These are phyloP conservation scores for Solanum hybrid DNA, from an alignment of 305 asterid species.

Conservation along the genomic window DNA sequence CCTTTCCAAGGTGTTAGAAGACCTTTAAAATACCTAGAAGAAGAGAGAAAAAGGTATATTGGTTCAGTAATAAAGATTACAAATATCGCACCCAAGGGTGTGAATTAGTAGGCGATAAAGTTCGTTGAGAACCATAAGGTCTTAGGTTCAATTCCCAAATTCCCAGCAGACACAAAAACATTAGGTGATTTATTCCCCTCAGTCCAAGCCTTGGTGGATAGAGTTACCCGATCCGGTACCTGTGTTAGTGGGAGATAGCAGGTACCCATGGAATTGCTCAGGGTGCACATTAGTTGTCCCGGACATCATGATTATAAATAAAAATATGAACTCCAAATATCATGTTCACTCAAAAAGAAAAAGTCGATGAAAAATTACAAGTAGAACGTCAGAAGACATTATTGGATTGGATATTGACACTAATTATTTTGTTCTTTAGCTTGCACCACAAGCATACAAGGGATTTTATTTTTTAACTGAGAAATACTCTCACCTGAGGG, in stretches of 20 bases:
- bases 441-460: background rate
- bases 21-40: conserved; percentile 80
- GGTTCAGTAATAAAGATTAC: background rate
- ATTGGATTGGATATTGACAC: background rate
- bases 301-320: background rate
- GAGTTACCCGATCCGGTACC: background rate
- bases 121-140: background rate
- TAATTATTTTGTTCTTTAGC: background rate
- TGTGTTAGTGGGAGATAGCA: background rate
- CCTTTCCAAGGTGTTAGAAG: conserved; percentile 98
- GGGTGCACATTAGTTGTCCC: background rate
- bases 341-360: background rate
- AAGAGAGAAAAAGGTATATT: conserved; percentile 4
- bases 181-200: background rate
- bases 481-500: background rate
- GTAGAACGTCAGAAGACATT: background rate
- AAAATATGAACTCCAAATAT: background rate
- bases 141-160: background rate
- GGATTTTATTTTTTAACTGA: background rate
- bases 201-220: background rate
- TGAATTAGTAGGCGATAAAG: background rate
- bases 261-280: background rate
- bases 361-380: background rate
- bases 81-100: background rate
- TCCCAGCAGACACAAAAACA: background rate